Base-by-base conservation (phyloP, 1,139 yeast genomes). In the Kodamaea ohmeri region DNA sequence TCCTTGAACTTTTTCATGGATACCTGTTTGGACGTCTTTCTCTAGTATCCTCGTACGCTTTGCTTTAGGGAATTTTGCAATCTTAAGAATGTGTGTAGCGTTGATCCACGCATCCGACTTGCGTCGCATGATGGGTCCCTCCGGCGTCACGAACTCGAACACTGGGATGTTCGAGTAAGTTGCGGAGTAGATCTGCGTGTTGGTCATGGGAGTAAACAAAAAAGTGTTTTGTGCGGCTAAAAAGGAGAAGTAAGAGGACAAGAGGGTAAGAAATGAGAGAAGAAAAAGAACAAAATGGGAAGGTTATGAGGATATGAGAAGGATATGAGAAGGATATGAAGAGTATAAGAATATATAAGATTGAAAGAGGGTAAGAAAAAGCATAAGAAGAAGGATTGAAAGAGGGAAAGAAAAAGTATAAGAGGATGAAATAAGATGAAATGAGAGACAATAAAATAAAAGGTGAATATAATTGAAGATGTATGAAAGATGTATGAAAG, bases 1-100 rank as follows among this genome's bases (percentile, higher is more conserved):
- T 33, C 96, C 97, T 62, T 89, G 96, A 9, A 90, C 92, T 56
- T 89, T 90, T 56, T 90, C 97, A 59, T 88, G 96, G 28, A 70
- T 70, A 20, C 95, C 95, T 1, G 81, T 77, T 46, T 80, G 89
- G n/a, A 90, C 87, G 55, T 89, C 97, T 48, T 80, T 80, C 56
- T 90, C 97, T 51, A 89, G 70, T 42, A 89, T 78, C 51, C 89
- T 80, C 6, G 96, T 86, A 42, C 97, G 68, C 50, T 83, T 82
- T 1, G 95, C 84, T 59, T 89, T 86, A 44, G 94, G 94, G 41
- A 86, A 78, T 38, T 88, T 85, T 24, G 96, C 96, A 24, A 89
- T 80, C 58, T 87, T 88, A 43, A 90, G 69, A 20, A 90, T 83
- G 57, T 90, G 97, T 1, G 97, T 88, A 11, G 96, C 95, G 60